A percentile compares a stretch with the other conserved stretches of the same genome.
Evolutionary conservation across 192 early-diverging fungal species (phyloP).

Genomic region (Linnemannia elongata): DNA sequence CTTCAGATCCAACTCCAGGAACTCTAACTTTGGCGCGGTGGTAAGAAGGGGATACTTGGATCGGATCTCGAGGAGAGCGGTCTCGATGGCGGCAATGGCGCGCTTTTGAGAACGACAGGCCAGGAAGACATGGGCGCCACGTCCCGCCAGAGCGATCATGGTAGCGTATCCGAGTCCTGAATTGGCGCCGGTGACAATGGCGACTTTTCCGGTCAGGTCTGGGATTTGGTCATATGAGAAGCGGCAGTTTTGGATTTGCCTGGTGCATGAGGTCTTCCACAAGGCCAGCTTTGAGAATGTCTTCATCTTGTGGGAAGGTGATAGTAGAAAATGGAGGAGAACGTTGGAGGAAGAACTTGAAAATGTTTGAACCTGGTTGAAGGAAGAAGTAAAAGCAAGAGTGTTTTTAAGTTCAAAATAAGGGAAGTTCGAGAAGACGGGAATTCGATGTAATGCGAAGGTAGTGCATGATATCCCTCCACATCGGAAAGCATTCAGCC

Average conservation of each 20-base stretch:
- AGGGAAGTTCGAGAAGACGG: no score
- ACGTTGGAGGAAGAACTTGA: no score
- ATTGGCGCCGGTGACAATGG: conserved; percentile 66
- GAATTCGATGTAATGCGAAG: no score
- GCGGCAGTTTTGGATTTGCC: not conserved
- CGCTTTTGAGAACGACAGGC: conserved; percentile 24
- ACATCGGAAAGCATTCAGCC: no score
- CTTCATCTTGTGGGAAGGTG: no score
- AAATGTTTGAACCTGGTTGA: no score
- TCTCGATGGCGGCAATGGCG: conserved; percentile 19
- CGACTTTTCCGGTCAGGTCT: conserved; percentile 57
- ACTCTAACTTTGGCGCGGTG: conserved; percentile 24
- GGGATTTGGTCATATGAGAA: conserved; percentile 43
- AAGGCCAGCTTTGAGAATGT: not conserved
- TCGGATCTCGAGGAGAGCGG: conserved; percentile 25
- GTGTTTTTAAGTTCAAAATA: no score
- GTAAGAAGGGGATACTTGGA: not conserved
- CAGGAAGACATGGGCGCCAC: conserved; percentile 40
- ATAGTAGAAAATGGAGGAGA: no score
- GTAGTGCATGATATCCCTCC: no score
- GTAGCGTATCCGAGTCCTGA: conserved; percentile 54
- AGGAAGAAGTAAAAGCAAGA: no score
- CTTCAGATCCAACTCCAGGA: conserved; percentile 41
- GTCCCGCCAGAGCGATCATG: conserved; percentile 31
- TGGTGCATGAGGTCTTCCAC: conserved; percentile 19